These are phyloP conservation scores for Cordyceps militaris DNA, from an alignment of 2,329 filamentous ascomycete species.

Conservation along the genomic window DNA sequence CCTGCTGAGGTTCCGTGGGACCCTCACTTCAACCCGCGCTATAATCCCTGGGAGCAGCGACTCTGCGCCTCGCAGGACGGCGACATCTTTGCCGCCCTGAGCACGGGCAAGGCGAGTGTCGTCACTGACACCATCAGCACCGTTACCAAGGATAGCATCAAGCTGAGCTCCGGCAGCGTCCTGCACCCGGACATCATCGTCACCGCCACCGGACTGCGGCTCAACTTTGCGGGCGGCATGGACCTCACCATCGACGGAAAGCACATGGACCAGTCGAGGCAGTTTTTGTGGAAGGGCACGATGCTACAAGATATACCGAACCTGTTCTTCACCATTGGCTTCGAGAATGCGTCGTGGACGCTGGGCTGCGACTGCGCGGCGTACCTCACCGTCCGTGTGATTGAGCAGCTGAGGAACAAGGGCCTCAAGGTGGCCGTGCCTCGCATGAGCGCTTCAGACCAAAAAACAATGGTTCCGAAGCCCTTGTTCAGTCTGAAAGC, in stretches of 20 bases:
- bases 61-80: constrained; percentile 50
- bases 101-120: constrained; percentile 31
- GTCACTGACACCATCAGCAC: constrained; percentile 40
- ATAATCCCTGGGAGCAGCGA: constrained; percentile 61
- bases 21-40: constrained; percentile 48
- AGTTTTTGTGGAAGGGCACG: constrained; percentile 50
- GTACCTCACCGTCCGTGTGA: constrained; percentile 40
- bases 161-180: constrained; percentile 34
- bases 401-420: constrained; percentile 41
- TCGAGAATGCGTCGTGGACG: constrained; percentile 55
- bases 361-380: constrained; percentile 50
- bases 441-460: constrained; percentile 23
- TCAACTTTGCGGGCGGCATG: constrained; percentile 48
- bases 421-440: constrained; percentile 38
- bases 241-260: constrained; percentile 44
- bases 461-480: constrained; percentile 30
- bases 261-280: constrained; percentile 33
- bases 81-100: constrained; percentile 38
- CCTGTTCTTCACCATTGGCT: constrained; percentile 50
- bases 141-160: constrained; percentile 36
- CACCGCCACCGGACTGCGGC: constrained; percentile 55
- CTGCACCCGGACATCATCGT: constrained; percentile 56
- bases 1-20: constrained; percentile 40
- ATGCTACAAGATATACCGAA: constrained; percentile 61
- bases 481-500: constrained; percentile 38